phyloP scores from a whole-genome alignment of 192 early-diverging fungal genomes.

The Mortierella alpina region DNA sequence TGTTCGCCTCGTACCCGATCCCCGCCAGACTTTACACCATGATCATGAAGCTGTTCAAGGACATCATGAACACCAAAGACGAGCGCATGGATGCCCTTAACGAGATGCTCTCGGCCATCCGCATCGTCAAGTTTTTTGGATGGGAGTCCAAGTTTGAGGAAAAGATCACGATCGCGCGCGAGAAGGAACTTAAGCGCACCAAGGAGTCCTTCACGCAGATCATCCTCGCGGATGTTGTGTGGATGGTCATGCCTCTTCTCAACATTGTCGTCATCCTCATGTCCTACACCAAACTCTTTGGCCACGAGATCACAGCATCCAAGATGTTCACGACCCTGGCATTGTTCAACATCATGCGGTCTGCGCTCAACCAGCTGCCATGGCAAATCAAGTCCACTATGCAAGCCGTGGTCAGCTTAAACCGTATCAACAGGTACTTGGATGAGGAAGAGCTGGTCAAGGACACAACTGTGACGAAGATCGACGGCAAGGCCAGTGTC shows the following conservation, averaged over 20 bases:
- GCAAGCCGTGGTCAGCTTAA: conserved; percentile 68
- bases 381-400: conserved; percentile 66
- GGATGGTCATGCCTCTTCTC: conserved; percentile 68
- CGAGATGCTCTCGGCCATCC: conserved; percentile 82
- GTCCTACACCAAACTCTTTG: conserved; percentile 67
- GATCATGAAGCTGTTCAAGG: conserved; percentile 61
- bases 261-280: conserved; percentile 70
- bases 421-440: conserved; percentile 80
- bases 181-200: conserved; percentile 68
- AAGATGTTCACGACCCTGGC: conserved; percentile 75
- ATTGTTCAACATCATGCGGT: conserved; percentile 75
- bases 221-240: conserved; percentile 64
- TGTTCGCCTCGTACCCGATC: conserved; percentile 72
- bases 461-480: conserved; percentile 27
- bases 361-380: conserved; percentile 70
- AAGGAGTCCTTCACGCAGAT: conserved; percentile 62
- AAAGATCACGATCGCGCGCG: conserved; percentile 70
- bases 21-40: conserved; percentile 58
- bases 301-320: conserved; percentile 58
- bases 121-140: conserved; percentile 93
- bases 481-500: conserved; percentile 31
- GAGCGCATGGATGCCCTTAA: conserved; percentile 85
- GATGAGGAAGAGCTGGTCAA: conserved; percentile 74
- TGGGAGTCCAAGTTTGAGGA: conserved; percentile 83
- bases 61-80: conserved; percentile 73